Conservation (phyloP, 768 basidiomycete genomes). For the Phylloporus sp. region DNA sequence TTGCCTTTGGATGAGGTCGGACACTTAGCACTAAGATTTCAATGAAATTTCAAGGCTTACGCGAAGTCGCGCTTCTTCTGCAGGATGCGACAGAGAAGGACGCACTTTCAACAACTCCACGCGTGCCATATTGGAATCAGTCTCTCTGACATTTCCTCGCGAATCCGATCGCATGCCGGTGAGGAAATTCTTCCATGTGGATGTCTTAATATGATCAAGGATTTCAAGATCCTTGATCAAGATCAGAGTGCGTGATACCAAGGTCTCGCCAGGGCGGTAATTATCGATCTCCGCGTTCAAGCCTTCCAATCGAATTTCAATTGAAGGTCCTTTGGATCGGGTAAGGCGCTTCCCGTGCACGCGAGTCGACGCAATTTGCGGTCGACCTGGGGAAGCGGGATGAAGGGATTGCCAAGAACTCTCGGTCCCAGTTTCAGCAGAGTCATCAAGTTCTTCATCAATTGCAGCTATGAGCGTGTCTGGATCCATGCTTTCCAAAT, state of each 20-base stretch:
- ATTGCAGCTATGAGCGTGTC: slow-evolving; percentile 83
- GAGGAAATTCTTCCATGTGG: slow-evolving; percentile 97
- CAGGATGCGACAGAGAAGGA: slow-evolving; percentile 60
- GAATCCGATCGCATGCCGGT: slow-evolving; percentile 81
- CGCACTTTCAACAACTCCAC: slow-evolving; percentile 72
- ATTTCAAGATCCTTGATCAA: slow-evolving; percentile 79
- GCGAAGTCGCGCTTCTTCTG: slow-evolving; percentile 74
- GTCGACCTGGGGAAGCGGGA: slow-evolving; percentile 42
- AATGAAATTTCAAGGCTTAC: slow-evolving; percentile 26
- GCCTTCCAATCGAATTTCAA: slow-evolving; percentile 75
- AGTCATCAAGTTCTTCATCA: slow-evolving; percentile 82
- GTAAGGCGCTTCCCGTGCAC: slow-evolving; percentile 58
- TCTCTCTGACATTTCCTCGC: slow-evolving; percentile 84
- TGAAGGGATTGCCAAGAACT: slow-evolving; percentile 91
- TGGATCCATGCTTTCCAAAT: slow-evolving; percentile 68
- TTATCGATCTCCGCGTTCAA: slow-evolving; percentile 63
- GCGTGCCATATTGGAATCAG: slow-evolving; percentile 90
- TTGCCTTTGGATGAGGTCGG: slow-evolving; percentile 49
- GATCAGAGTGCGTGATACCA: slow-evolving; percentile 63
- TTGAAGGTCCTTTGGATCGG: slow-evolving; percentile 71
- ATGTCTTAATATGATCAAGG: slow-evolving; percentile 95
- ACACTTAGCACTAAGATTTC: neutral
- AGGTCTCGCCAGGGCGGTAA: slow-evolving; percentile 47
- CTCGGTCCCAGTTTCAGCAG: slow-evolving; percentile 66
- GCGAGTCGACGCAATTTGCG: slow-evolving; percentile 31